Conservation (phyloP, 192 early-diverging fungal species). For the Radiomyces spectabilis region DNA sequence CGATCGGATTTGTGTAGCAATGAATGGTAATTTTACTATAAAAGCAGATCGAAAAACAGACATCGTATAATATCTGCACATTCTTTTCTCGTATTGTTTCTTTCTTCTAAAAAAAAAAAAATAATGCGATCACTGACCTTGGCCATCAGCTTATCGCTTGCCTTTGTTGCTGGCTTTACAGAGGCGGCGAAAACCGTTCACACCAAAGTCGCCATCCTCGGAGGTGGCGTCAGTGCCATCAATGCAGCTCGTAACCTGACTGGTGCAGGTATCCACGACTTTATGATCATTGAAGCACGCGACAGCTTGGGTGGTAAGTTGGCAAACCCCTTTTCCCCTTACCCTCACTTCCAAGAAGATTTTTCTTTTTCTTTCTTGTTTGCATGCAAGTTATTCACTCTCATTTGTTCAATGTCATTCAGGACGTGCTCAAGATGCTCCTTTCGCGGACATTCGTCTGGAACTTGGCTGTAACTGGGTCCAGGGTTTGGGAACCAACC, state of each 20-base stretch:
- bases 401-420: no score
- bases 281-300: slow-evolving; percentile 30
- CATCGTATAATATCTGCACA: not conserved
- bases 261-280: slow-evolving; percentile 20
- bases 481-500: slow-evolving; percentile 28
- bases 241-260: slow-evolving; percentile 24
- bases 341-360: not conserved
- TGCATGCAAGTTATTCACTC: no score
- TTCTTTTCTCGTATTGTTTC: not conserved
- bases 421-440: slow-evolving; percentile 22
- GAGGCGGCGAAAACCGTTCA: slow-evolving; percentile 3
- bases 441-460: slow-evolving; percentile 18
- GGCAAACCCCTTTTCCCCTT: not conserved
- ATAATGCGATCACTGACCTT: not conserved
- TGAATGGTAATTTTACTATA: no score
- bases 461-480: slow-evolving; percentile 35
- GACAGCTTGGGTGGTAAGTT: slow-evolving; percentile 19
- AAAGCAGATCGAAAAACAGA: not conserved
- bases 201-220: slow-evolving; percentile 32
- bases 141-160: no score
- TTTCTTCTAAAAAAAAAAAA: not conserved
- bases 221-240: slow-evolving; percentile 31
- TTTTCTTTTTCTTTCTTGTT: not conserved
- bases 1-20: no score
- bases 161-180: no score